Conservation (phyloP, 129 eudicot genomes). For the Helianthus tuberosus region DNA sequence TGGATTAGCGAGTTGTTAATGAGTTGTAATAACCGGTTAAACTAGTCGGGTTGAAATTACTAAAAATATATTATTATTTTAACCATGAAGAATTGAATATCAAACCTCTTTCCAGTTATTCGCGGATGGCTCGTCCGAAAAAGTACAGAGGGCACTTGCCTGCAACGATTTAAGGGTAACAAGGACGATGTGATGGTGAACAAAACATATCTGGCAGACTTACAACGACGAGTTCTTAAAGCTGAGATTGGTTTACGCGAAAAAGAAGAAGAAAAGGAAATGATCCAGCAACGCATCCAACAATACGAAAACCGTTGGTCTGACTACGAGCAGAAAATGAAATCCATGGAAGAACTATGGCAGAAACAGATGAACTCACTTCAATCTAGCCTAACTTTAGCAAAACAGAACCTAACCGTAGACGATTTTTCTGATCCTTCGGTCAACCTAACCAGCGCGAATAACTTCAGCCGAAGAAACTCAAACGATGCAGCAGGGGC, state of each 20-base stretch:
- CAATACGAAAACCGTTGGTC: constrained; percentile 90
- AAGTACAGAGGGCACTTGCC: constrained; percentile 64
- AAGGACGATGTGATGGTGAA: constrained; percentile 77
- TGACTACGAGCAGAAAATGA: constrained; percentile 86
- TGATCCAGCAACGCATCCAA: constrained; percentile 66
- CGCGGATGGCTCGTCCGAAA: constrained; percentile 92
- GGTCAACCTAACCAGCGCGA: constrained; percentile 42
- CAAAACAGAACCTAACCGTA: constrained; percentile 62
- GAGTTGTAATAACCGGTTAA: not conserved
- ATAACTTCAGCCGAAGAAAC: constrained; percentile 40
- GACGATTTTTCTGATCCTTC: constrained; percentile 63
- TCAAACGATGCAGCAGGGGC: constrained; percentile 41
- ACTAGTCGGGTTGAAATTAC: not conserved
- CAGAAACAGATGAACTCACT: constrained; percentile 89
- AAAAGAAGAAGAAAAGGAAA: constrained; percentile 81
- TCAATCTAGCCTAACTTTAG: constrained; percentile 73
- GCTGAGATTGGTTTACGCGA: constrained; percentile 76
- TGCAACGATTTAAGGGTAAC: constrained; percentile 63
- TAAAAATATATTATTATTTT: not conserved
- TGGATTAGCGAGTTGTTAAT: not conserved
- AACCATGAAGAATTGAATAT: constrained; percentile 18
- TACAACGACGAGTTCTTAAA: constrained; percentile 75
- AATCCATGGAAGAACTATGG: constrained; percentile 92
- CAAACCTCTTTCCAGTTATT: constrained; percentile 49
- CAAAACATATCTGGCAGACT: constrained; percentile 69